A percentile compares a stretch with the other conserved stretches of the same genome.
Evolutionary conservation across 2,329 filamentous ascomycete species (phyloP).

Genomic region (Tolypocladium album): DNA sequence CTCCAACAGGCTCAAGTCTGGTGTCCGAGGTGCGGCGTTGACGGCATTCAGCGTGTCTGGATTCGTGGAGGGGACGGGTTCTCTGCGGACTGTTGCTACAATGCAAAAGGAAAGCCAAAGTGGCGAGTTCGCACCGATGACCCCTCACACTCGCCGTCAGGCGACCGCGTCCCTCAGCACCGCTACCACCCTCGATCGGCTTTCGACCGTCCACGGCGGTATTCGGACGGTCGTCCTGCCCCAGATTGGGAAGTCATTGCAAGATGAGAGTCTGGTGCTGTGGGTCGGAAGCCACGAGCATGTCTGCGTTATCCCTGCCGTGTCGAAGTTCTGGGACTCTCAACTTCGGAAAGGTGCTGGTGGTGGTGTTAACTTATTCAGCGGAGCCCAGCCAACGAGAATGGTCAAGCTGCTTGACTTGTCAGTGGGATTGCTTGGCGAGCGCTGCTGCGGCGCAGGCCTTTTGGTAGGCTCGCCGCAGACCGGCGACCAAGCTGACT

Average conservation of each 20-base stretch:
- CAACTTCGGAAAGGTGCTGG: slow-evolving; percentile 40
- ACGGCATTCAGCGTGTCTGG: slow-evolving; percentile 48
- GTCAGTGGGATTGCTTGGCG: slow-evolving; percentile 42
- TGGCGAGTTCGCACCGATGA: slow-evolving; percentile 52
- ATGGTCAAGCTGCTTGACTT: slow-evolving; percentile 47
- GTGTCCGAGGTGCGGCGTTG: slow-evolving; percentile 45
- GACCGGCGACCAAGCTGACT: slow-evolving; percentile 7
- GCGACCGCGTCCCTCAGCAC: slow-evolving; percentile 34
- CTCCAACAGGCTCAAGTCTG: slow-evolving; percentile 38
- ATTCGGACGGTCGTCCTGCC: slow-evolving; percentile 38
- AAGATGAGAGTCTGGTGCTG: slow-evolving; percentile 43
- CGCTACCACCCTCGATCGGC: slow-evolving; percentile 34
- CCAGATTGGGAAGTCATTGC: slow-evolving; percentile 27
- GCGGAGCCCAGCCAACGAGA: slow-evolving; percentile 40
- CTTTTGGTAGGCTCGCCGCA: slow-evolving; percentile 28
- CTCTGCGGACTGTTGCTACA: slow-evolving; percentile 31
- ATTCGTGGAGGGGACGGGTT: slow-evolving; percentile 48
- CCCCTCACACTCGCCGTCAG: slow-evolving; percentile 48
- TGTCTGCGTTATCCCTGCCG: slow-evolving; percentile 43
- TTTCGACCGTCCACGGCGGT: slow-evolving; percentile 41
- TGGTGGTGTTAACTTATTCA: slow-evolving; percentile 44
- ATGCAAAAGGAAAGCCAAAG: slow-evolving; percentile 25
- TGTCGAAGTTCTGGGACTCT: slow-evolving; percentile 49
- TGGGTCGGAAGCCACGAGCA: slow-evolving; percentile 48
- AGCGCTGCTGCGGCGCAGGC: slow-evolving; percentile 41